phyloP scores from a whole-genome alignment of 176 grass and related monocot species.

The Rhynchospora tenuis region DNA sequence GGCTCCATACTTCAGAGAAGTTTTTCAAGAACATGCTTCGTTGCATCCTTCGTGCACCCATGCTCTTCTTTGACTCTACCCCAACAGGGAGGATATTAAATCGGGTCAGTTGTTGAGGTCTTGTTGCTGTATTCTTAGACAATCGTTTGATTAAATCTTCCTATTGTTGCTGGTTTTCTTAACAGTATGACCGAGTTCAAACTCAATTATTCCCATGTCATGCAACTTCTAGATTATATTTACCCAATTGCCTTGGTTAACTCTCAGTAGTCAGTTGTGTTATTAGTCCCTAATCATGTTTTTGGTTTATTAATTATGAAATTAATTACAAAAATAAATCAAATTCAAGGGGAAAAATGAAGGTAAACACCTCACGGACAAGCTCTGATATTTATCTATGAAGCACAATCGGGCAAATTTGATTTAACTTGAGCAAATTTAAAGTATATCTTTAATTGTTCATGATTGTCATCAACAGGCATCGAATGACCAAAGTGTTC shows the following conservation, averaged over 20 bases:
- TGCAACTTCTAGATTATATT: background rate
- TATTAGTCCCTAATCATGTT: background rate
- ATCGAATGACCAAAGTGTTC: constrained; percentile 85
- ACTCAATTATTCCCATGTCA: background rate
- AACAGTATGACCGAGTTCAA: background rate
- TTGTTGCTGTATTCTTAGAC: background rate
- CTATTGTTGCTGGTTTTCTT: background rate
- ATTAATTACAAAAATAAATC: background rate
- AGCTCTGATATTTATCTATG: background rate
- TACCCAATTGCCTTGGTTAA: background rate
- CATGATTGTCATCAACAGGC: constrained; percentile 34
- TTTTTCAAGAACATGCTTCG: constrained; percentile 86
- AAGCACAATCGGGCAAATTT: background rate
- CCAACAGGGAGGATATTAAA: constrained; percentile 95
- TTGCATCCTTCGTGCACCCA: constrained; percentile 72
- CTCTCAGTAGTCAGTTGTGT: background rate
- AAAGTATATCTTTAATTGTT: background rate
- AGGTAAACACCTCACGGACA: background rate
- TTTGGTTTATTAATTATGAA: background rate
- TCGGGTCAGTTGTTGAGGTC: constrained; percentile 45
- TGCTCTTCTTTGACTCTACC: constrained; percentile 99
- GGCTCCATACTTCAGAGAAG: constrained; percentile 63
- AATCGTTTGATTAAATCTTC: background rate
- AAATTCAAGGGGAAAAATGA: background rate
- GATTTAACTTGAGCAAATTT: background rate